phyloP scores from a whole-genome alignment of 1,284 basidiomycete species.

The Papiliotrema nemorosa region DNA sequence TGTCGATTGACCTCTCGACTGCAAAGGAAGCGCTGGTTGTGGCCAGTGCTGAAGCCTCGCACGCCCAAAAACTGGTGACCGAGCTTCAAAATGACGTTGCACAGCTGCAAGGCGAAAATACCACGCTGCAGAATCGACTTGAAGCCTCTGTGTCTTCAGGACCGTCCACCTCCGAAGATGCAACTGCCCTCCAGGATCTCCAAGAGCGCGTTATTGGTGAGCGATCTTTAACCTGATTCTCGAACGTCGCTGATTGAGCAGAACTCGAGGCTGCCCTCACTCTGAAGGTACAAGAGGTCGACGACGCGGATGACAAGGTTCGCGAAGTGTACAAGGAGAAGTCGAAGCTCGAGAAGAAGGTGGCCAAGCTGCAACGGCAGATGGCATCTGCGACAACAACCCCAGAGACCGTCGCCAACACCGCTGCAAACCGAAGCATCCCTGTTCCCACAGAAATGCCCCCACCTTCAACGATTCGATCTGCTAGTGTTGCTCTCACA shows the following conservation, averaged over 20 bases:
- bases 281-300: constrained; percentile 33
- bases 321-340: constrained; percentile 30
- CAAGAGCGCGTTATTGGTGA: constrained; percentile 22
- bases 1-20: too few relatives aligned
- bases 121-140: too few relatives aligned
- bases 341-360: constrained; percentile 33
- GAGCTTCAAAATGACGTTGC: too few relatives aligned
- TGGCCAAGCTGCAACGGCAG: constrained; percentile 32
- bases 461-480: background rate
- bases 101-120: too few relatives aligned
- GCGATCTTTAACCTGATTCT: too few relatives aligned
- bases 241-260: constrained; percentile 5
- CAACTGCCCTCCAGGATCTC: background rate
- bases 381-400: constrained; percentile 16
- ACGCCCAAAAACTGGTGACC: too few relatives aligned
- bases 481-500: background rate
- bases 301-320: constrained; percentile 34
- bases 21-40: too few relatives aligned
- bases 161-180: background rate
- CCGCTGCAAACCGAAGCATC: constrained; percentile 11
- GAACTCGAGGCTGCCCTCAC: constrained; percentile 30
- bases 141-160: too few relatives aligned
- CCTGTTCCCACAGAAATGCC: background rate
- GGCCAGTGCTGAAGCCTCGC: too few relatives aligned
- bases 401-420: constrained; percentile 23